Evolutionary conservation across 2,329 filamentous ascomycete species (phyloP), one percentile per base, ranked within the genome.

Genomic region (Fusarium begoniae): DNA sequence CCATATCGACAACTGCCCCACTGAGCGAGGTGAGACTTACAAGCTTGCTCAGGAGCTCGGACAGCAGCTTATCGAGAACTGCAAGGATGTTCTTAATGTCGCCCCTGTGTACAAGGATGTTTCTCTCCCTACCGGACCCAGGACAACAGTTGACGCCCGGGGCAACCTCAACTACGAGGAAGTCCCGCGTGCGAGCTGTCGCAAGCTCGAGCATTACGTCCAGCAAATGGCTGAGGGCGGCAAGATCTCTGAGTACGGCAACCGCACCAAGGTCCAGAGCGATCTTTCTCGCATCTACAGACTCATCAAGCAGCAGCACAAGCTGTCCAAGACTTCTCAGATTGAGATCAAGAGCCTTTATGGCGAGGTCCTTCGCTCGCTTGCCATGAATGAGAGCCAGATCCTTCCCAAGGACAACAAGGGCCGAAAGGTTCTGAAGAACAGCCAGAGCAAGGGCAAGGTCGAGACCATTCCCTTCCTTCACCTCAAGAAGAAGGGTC

Each of bases 161-260:
- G 96, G 96, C 70, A 98, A 97, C 84, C 90, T 99, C 81, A 93
- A 94, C 80, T 99, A 98, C 81, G 89, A 95, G 80, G 96, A 99
- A 83, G 89, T 93, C 13, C 93, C 95, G 62, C 90, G 96, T 62
- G 88, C 93, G 40, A 97, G 94, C 81, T 96, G 96, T 82, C 93
- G 96, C 78, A 99, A 99, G 86, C 90, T 99, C 50, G 96, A 99
- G 85, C 96, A 98, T 83, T 99, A 99, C 79, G 96, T 99, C 56
- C 94, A 94, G 81, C 95, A 98, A 83, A 98, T 99, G 96, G 96
- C 96, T 15, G 95, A 98, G 77, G 96, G 96, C 72, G 96, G 96
- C 80, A 98, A 98, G 85, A 97, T 99, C 78, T 98, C 96, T 37
- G 96, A 99, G 83, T 99, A 99, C 82, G 96, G 96, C 81, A 98